Evolutionary conservation across 768 basidiomycete genomes (phyloP).

Genomic region (Termitomyces eurrhizus): DNA sequence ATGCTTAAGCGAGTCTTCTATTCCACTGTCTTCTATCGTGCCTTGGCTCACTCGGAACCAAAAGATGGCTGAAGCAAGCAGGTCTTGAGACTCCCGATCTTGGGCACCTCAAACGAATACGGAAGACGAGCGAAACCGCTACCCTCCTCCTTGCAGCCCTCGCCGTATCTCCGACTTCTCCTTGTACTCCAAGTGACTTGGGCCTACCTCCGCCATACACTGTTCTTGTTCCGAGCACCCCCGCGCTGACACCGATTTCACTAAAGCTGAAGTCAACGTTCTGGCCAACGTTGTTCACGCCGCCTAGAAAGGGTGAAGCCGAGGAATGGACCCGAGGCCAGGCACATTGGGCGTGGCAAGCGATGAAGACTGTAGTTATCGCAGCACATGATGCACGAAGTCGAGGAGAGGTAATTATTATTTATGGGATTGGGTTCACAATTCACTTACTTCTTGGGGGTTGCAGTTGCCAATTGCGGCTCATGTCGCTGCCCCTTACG

Average conservation of each 20-base stretch:
- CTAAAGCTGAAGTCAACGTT: conserved; percentile 60
- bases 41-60: background rate
- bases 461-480: conserved; percentile 72
- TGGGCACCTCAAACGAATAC: conserved; percentile 74
- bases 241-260: conserved; percentile 66
- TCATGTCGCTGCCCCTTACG: conserved; percentile 56
- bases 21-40: background rate
- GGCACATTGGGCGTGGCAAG: conserved; percentile 72
- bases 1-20: conserved; percentile 53
- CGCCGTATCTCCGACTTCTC: conserved; percentile 33
- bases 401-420: conserved; percentile 57
- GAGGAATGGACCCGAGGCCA: conserved; percentile 65
- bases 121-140: conserved; percentile 43
- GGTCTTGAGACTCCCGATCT: conserved; percentile 59
- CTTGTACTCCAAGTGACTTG: conserved; percentile 46
- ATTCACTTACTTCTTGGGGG: conserved; percentile 2
- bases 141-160: conserved; percentile 61
- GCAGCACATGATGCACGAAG: conserved; percentile 44
- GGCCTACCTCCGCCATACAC: conserved; percentile 50
- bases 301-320: conserved; percentile 61
- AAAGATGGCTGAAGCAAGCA: conserved; percentile 66
- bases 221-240: conserved; percentile 56
- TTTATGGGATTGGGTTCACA: background rate
- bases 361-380: conserved; percentile 49
- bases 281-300: conserved; percentile 86